A percentile compares a stretch with the other conserved stretches of the same genome.
phyloP scores from a whole-genome alignment of 768 basidiomycete genomes.

The Tubosaeta brunneosetosa region DNA sequence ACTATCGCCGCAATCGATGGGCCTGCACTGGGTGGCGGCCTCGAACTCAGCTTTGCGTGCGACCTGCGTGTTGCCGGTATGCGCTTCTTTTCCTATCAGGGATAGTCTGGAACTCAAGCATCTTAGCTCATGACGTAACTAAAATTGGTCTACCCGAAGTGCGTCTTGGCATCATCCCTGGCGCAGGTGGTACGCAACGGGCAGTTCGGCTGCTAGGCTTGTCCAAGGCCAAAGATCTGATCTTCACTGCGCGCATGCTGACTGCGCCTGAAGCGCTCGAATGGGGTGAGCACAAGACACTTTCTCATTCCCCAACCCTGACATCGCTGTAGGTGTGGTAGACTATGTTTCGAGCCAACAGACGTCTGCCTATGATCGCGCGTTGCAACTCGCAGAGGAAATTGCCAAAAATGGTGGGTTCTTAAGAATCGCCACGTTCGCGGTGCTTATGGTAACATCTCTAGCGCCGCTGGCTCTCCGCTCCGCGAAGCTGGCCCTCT shows the following conservation, averaged over 20 bases:
- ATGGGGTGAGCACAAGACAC: slow-evolving; percentile 45
- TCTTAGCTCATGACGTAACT: slow-evolving; percentile 56
- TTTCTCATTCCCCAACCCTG: background rate
- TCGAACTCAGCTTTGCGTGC: slow-evolving; percentile 84
- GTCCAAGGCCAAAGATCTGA: slow-evolving; percentile 79
- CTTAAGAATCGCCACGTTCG: background rate
- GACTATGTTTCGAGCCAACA: slow-evolving; percentile 71
- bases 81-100: slow-evolving; percentile 14
- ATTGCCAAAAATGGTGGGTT: slow-evolving; percentile 62
- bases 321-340: slow-evolving; percentile 57
- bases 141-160: slow-evolving; percentile 89
- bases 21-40: slow-evolving; percentile 88
- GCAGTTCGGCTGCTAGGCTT: slow-evolving; percentile 72
- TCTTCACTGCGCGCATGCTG: slow-evolving; percentile 74
- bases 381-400: slow-evolving; percentile 61
- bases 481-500: slow-evolving; percentile 86
- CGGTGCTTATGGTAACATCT: background rate
- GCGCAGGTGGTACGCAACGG: slow-evolving; percentile 86
- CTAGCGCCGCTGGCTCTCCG: slow-evolving; percentile 80
- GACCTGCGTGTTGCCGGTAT: slow-evolving; percentile 87
- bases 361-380: slow-evolving; percentile 60
- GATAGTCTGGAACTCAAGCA: background rate
- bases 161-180: slow-evolving; percentile 79
- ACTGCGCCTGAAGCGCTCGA: slow-evolving; percentile 63
- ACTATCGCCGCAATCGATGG: slow-evolving; percentile 93